These are phyloP conservation scores for Myrica gale DNA, from an alignment of 306 rosid genomes.

Conservation along the genomic window DNA sequence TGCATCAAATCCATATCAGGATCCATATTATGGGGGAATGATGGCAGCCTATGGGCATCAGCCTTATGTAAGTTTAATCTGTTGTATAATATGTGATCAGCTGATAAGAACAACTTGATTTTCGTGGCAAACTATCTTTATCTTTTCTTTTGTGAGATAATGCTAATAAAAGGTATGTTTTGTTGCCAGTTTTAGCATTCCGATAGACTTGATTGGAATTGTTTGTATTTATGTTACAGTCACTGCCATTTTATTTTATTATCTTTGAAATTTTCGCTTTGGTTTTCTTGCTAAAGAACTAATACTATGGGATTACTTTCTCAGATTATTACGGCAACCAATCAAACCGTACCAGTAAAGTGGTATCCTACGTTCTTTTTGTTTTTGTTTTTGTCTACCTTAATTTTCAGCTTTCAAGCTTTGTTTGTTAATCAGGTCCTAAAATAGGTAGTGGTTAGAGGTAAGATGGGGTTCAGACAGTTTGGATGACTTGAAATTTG, in stretches of 20 bases:
- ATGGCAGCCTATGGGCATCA: constrained; percentile 85
- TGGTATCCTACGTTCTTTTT: neutral
- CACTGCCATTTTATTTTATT: no score
- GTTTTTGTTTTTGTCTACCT: neutral
- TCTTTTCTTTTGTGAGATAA: neutral
- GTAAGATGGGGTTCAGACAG: neutral
- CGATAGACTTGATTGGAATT: neutral
- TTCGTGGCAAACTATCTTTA: neutral
- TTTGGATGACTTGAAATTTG: neutral
- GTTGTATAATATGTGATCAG: neutral
- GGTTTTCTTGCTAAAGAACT: neutral
- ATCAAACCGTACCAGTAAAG: neutral
- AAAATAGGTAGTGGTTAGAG: neutral
- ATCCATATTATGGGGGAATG: constrained; percentile 83
- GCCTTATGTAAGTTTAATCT: constrained; percentile 50
- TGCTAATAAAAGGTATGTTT: neutral
- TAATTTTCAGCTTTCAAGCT: neutral
- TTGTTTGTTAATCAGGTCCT: neutral
- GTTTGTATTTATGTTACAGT: neutral
- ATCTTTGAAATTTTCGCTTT: neutral
- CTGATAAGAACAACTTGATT: constrained; percentile 12
- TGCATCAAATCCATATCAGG: constrained; percentile 84
- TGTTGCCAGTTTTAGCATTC: neutral
- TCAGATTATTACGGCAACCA: neutral
- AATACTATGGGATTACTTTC: neutral